Conservation (phyloP, 2,329 filamentous ascomycete genomes). For the Pseudofabraea citricarpa region DNA sequence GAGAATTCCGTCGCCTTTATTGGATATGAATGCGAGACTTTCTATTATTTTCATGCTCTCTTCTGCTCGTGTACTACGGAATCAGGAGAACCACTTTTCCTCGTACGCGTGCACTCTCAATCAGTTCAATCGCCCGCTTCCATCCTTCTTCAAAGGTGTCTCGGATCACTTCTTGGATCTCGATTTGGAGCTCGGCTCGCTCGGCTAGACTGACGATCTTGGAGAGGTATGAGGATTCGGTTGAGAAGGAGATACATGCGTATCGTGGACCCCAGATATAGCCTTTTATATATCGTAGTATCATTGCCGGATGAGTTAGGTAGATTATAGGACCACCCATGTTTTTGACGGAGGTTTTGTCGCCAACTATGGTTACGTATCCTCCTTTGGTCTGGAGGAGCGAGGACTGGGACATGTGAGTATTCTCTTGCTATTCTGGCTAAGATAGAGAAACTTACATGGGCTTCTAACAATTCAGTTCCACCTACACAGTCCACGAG, state of each 20-base stretch:
- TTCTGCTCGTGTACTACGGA: slow-evolving; percentile 4
- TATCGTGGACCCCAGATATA: slow-evolving; percentile 25
- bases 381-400: slow-evolving; percentile 20
- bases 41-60: too few relatives aligned
- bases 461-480: slow-evolving; percentile 16
- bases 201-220: slow-evolving; percentile 7
- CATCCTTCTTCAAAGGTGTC: slow-evolving; percentile 8
- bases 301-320: slow-evolving; percentile 18
- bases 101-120: slow-evolving; percentile 7
- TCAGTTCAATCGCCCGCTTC: slow-evolving; percentile 7
- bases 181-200: slow-evolving; percentile 7
- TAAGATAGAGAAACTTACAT: slow-evolving; percentile 16
- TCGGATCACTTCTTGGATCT: slow-evolving; percentile 9
- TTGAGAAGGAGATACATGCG: slow-evolving; percentile 14
- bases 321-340: slow-evolving; percentile 24
- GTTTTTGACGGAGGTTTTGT: slow-evolving; percentile 19
- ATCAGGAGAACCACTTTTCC: slow-evolving; percentile 13
- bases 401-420: slow-evolving; percentile 11
- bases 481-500: slow-evolving; percentile 20
- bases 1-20: too few relatives aligned
- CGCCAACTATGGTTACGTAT: slow-evolving; percentile 26
- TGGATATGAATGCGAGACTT: not conserved
- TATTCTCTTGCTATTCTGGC: not conserved
- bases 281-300: slow-evolving; percentile 22
- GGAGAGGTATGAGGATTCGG: slow-evolving; percentile 5